These are phyloP conservation scores for Acacia melanoxylon DNA, from an alignment of 306 rosid species.

Conservation along the genomic window DNA sequence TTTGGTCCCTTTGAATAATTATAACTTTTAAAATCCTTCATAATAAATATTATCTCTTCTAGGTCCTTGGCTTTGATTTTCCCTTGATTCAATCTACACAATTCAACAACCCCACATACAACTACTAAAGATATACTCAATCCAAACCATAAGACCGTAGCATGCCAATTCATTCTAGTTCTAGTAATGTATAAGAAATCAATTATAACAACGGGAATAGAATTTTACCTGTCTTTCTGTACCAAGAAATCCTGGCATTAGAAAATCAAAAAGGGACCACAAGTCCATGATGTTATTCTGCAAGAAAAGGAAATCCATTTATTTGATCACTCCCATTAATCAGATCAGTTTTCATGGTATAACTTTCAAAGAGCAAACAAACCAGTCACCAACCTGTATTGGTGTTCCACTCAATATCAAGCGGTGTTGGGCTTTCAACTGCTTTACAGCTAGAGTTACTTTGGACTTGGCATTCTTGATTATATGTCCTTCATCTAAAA, in stretches of 20 bases:
- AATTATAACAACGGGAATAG: not conserved
- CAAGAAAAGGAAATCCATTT: conserved; percentile 36
- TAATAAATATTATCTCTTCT: no score
- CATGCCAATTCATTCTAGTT: not conserved
- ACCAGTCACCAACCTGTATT: conserved; percentile 73
- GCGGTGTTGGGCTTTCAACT: conserved; percentile 91
- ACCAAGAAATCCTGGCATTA: conserved; percentile 99
- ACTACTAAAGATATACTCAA: not conserved
- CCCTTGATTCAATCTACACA: not conserved
- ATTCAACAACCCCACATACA: not conserved
- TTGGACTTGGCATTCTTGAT: conserved; percentile 94
- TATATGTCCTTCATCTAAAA: conserved; percentile 94
- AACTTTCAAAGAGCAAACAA: conserved; percentile 13
- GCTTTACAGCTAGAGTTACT: conserved; percentile 88
- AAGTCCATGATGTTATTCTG: conserved; percentile 98
- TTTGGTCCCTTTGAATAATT: no score
- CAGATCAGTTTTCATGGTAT: conserved; percentile 20
- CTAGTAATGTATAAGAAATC: not conserved
- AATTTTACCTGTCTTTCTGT: conserved; percentile 88
- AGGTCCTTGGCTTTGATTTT: no score
- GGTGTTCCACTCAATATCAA: conserved; percentile 98
- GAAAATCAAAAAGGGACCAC: conserved; percentile 98
- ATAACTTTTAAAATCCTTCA: no score
- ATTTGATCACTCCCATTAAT: conserved; percentile 35
- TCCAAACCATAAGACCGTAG: not conserved